A percentile compares a stretch with the other conserved stretches of the same genome.
phyloP scores from a whole-genome alignment of 768 basidiomycete species.

The Hypholoma fasciculare region DNA sequence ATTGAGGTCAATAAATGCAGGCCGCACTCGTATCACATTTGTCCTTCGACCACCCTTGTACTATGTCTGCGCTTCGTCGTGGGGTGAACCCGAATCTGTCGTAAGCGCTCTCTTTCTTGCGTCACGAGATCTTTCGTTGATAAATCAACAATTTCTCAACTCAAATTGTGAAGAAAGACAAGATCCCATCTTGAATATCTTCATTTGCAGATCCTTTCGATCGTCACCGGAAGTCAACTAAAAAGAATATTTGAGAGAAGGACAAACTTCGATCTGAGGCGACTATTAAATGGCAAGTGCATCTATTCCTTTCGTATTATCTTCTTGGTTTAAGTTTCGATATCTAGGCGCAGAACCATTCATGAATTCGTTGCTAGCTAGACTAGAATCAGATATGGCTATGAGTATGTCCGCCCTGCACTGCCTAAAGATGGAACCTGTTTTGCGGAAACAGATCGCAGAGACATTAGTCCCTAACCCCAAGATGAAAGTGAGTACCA shows the following conservation, averaged over 20 bases:
- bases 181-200: slow-evolving; percentile 94
- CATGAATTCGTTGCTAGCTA: slow-evolving; percentile 65
- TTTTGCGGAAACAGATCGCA: slow-evolving; percentile 71
- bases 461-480: slow-evolving; percentile 77
- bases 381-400: slow-evolving; percentile 78
- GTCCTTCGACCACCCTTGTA: slow-evolving; percentile 86
- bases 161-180: slow-evolving; percentile 71
- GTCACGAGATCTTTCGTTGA: slow-evolving; percentile 1
- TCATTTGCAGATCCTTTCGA: slow-evolving; percentile 89
- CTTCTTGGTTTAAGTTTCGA: background rate
- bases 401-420: slow-evolving; percentile 81
- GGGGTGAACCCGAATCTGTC: slow-evolving; percentile 96
- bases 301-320: background rate
- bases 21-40: slow-evolving; percentile 82
- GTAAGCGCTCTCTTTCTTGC: slow-evolving; percentile 48
- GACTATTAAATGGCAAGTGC: slow-evolving; percentile 62
- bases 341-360: slow-evolving; percentile 78
- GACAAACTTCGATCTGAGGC: slow-evolving; percentile 87
- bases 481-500: slow-evolving; percentile 67
- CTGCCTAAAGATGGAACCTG: slow-evolving; percentile 74
- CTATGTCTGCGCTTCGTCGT: slow-evolving; percentile 87
- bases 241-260: slow-evolving; percentile 84
- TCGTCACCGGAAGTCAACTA: slow-evolving; percentile 85
- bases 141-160: slow-evolving; percentile 5
- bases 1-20: slow-evolving; percentile 80